phyloP scores from a whole-genome alignment of 2,329 filamentous ascomycete species.

The Ophiostoma angusticollis region DNA sequence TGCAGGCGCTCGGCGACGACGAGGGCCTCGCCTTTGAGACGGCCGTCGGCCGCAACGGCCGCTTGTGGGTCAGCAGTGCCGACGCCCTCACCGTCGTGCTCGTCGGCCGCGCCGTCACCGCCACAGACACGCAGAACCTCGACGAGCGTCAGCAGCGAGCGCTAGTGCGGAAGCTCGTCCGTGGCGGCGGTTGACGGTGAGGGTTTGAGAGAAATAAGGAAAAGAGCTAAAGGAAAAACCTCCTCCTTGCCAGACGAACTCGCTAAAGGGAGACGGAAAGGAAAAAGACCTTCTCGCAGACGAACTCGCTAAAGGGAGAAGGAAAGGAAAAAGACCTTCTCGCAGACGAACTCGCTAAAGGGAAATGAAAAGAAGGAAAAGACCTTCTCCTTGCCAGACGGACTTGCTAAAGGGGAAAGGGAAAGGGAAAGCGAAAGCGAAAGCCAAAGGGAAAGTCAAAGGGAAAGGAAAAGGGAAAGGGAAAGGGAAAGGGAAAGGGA shows the following conservation, averaged over 20 bases:
- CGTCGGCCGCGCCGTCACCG: slow-evolving; percentile 64
- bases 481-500: neutral
- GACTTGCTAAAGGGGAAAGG: neutral
- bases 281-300: no score
- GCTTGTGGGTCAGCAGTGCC: slow-evolving; percentile 80
- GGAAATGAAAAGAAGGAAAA: neutral
- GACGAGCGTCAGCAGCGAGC: slow-evolving; percentile 56
- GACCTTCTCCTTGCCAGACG: no score
- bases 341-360: no score
- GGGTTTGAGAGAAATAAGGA: no score
- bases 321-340: slow-evolving; percentile 16
- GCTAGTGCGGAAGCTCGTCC: slow-evolving; percentile 32
- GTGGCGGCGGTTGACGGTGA: slow-evolving; percentile 48
- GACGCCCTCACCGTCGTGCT: slow-evolving; percentile 51
- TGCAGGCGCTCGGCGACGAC: slow-evolving; percentile 60
- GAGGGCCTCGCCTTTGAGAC: slow-evolving; percentile 83
- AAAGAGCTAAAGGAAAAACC: no score
- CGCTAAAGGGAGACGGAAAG: no score
- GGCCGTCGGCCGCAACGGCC: slow-evolving; percentile 83
- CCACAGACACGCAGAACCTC: slow-evolving; percentile 59
- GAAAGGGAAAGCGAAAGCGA: neutral
- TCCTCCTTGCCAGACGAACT: neutral
- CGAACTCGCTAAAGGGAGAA: neutral
- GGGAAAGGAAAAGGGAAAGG: neutral
- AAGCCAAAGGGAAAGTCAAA: neutral